Evolutionary conservation across 163 green algal species (phyloP), one percentile per base, ranked within the genome.

Genomic region (Scenedesmus sp.): DNA sequence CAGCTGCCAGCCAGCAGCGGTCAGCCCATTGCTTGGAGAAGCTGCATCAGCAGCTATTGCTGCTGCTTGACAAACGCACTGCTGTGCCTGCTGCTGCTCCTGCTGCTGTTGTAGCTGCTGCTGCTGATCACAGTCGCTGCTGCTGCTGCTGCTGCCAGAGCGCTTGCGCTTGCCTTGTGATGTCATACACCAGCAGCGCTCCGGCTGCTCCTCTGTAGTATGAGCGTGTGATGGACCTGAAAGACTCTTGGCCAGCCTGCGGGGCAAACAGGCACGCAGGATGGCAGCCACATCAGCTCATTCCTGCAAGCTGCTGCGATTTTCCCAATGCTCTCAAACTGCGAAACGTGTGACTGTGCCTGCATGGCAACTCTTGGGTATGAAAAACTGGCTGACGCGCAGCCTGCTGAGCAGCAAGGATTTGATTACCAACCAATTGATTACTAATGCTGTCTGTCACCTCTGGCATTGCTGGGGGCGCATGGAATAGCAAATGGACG

Each of bases 161-260:
- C 56, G n/a, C 9, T 3, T 59, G 56, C 55, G 87, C 91, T 73
- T 84, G 96, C 96, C 96, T 95, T 9, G 98, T 99, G 92, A 99
- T 99, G 94, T 99, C 98, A 93, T 99, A 99, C 26, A 99, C 98
- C 20, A 99, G 96, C 76, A 99, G 94, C 60, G 98, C 98, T 0
- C 98, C 98, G 23, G 98, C 98, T 34, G 98, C 98, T 12, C 98
- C 98, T 46, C 98, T 94, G 95, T 99, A 99, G 95, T 99, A 99
- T 5, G 96, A 99, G 8, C 98, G 96, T 8, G 98, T 99, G 94
- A 99, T 99, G 76, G 97, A 99, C 9, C 98, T 94, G 95, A 99
- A 99, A 2, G 97, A 99, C 95, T 99, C 98, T 94, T 99, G 97
- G 4, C 97, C 98, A 59, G 99, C 98, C 97, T 99, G 94, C 59